A percentile compares a stretch with the other conserved stretches of the same genome.
Evolutionary conservation across 495 filamentous ascomycete genomes (phyloP).

Genomic region (Neurospora sp.): DNA sequence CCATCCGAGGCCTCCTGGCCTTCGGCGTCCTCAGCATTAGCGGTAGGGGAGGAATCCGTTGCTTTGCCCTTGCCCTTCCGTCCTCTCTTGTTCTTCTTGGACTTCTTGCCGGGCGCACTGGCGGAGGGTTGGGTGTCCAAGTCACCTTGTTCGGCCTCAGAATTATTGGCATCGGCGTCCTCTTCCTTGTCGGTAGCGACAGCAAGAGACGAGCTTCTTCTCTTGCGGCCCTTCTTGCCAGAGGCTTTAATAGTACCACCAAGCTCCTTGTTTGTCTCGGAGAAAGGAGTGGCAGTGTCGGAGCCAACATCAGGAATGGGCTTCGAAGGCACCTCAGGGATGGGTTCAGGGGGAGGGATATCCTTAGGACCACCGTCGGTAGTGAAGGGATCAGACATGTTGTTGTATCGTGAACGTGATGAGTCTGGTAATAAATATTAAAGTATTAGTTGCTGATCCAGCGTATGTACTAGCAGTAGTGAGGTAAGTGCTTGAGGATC

Average conservation of each 20-base stretch:
- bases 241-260: neutral
- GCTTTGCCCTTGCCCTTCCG: conserved; percentile 18
- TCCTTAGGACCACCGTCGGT: neutral
- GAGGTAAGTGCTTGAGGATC: neutral
- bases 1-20: neutral
- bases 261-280: neutral
- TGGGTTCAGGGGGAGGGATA: neutral
- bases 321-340: neutral
- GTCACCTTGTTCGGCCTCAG: conserved; percentile 4
- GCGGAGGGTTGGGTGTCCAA: neutral
- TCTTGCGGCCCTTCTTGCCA: neutral
- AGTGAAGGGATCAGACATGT: neutral
- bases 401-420: neutral
- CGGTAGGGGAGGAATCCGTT: neutral
- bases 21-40: neutral
- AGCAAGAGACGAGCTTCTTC: neutral
- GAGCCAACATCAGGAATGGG: neutral
- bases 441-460: neutral
- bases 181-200: conserved; percentile 2
- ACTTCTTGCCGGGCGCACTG: conserved; percentile 7
- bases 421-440: neutral
- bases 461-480: neutral
- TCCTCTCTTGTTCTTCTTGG: conserved; percentile 25
- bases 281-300: neutral
- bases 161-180: neutral